These are phyloP conservation scores for Eremochloa ophiuroides DNA, from an alignment of 176 grass and related monocot species.

Conservation along the genomic window DNA sequence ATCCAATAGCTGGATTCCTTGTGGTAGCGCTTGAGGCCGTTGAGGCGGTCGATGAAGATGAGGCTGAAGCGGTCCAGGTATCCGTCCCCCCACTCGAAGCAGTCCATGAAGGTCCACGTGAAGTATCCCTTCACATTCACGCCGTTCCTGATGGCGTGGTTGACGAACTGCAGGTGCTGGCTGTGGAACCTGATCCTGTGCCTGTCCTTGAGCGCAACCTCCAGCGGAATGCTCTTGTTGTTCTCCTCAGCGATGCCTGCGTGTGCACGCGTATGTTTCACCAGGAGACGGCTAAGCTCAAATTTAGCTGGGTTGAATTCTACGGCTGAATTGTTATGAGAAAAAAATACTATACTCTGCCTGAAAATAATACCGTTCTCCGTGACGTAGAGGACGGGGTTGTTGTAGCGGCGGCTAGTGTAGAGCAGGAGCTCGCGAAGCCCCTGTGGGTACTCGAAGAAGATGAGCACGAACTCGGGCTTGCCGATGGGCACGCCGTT, in stretches of 20 bases:
- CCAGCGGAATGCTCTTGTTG: slow-evolving; percentile 29
- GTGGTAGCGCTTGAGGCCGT: slow-evolving; percentile 56
- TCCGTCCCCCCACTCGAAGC: slow-evolving; percentile 60
- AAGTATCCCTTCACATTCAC: slow-evolving; percentile 58
- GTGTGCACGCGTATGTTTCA: too few relatives aligned
- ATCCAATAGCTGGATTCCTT: slow-evolving; percentile 72
- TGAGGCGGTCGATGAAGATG: too few relatives aligned
- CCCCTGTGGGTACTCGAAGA: slow-evolving; percentile 52
- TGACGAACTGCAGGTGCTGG: too few relatives aligned
- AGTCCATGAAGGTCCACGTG: slow-evolving; percentile 69
- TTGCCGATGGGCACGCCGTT: too few relatives aligned
- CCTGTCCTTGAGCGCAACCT: slow-evolving; percentile 43
- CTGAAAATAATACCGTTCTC: too few relatives aligned
- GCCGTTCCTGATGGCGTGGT: too few relatives aligned
- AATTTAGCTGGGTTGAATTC: too few relatives aligned
- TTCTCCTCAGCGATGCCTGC: slow-evolving; percentile 39
- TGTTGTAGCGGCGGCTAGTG: slow-evolving; percentile 43
- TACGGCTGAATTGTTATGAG: too few relatives aligned
- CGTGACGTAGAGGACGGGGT: slow-evolving; percentile 54
- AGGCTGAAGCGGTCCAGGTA: slow-evolving; percentile 57
- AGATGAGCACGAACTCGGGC: slow-evolving; percentile 30
- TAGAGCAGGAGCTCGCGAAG: slow-evolving; percentile 55
- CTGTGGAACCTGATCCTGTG: slow-evolving; percentile 39
- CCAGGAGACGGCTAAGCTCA: too few relatives aligned
- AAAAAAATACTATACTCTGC: too few relatives aligned